phyloP scores from a whole-genome alignment of 768 basidiomycete species.

The Tulasnella sp. region DNA sequence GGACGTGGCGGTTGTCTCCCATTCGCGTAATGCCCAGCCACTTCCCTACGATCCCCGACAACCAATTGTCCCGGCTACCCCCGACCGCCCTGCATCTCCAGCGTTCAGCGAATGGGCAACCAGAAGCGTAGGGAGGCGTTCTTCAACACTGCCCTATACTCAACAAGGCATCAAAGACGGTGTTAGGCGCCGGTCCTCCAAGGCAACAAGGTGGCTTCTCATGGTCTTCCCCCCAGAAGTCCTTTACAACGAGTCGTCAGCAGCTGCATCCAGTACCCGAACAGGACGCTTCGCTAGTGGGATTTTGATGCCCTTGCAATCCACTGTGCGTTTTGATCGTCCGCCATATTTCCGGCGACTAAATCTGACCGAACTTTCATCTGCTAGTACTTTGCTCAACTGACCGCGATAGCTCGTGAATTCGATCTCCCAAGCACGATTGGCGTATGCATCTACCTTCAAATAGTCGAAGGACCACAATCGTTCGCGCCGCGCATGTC shows the following conservation, averaged over 20 bases:
- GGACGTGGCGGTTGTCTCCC: neutral
- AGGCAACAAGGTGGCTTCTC: slow-evolving; percentile 51
- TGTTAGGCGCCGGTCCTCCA: slow-evolving; percentile 30
- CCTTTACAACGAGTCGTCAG: slow-evolving; percentile 55
- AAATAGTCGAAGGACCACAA: slow-evolving; percentile 53
- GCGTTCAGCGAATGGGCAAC: slow-evolving; percentile 31
- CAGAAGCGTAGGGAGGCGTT: slow-evolving; percentile 42
- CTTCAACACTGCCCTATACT: slow-evolving; percentile 55
- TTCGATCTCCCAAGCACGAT: slow-evolving; percentile 73
- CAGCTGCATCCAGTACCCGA: slow-evolving; percentile 57
- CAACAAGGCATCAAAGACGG: slow-evolving; percentile 45
- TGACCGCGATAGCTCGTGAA: slow-evolving; percentile 73
- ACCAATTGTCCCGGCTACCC: neutral
- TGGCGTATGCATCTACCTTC: slow-evolving; percentile 77
- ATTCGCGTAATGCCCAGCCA: slow-evolving; percentile 2
- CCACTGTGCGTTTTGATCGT: slow-evolving; percentile 50
- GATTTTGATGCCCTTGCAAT: slow-evolving; percentile 67
- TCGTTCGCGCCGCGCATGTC: slow-evolving; percentile 65
- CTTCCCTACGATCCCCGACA: slow-evolving; percentile 1
- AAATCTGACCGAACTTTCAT: slow-evolving; percentile 17
- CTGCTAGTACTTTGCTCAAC: slow-evolving; percentile 65
- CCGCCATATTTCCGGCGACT: slow-evolving; percentile 27
- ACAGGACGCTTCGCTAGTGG: slow-evolving; percentile 61
- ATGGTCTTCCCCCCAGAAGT: slow-evolving; percentile 62
- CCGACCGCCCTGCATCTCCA: slow-evolving; percentile 15